Evolutionary conservation across 2,329 filamentous ascomycete species (phyloP).

Genomic region (Lasiodiplodia theobromae): DNA sequence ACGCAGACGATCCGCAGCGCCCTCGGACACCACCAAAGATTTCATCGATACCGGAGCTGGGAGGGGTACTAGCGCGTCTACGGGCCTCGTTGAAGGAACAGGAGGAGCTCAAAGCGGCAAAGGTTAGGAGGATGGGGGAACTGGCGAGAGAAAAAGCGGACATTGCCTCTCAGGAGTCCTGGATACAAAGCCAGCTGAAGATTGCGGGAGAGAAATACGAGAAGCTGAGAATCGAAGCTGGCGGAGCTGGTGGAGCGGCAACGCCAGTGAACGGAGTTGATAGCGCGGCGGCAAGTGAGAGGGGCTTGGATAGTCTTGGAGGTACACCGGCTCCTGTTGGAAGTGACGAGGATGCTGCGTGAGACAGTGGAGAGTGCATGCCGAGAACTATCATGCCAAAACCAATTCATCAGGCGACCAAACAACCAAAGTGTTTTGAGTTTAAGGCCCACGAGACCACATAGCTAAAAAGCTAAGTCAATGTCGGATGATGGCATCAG

Average conservation of each 20-base stretch:
- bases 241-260: conserved; percentile 44
- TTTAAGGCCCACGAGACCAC: background rate
- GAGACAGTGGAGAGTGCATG: background rate
- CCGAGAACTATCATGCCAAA: background rate
- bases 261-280: conserved; percentile 40
- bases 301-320: conserved; percentile 47
- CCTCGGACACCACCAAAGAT: conserved; percentile 74
- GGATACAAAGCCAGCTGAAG: conserved; percentile 81
- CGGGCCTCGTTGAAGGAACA: conserved; percentile 68
- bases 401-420: background rate
- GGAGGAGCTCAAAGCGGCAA: conserved; percentile 64
- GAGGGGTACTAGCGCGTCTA: conserved; percentile 70
- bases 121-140: conserved; percentile 69
- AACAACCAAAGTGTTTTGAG: background rate
- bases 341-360: conserved; percentile 3
- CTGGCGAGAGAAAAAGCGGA: conserved; percentile 73
- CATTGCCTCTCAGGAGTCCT: conserved; percentile 72
- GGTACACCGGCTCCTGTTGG: conserved; percentile 40
- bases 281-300: conserved; percentile 38
- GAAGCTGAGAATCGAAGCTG: conserved; percentile 59
- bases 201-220: conserved; percentile 79
- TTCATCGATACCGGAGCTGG: conserved; percentile 77
- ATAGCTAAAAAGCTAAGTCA: background rate
- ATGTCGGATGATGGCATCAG: no score
- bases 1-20: conserved; percentile 51